phyloP scores from a whole-genome alignment of 1,139 yeast genomes.

The Candida smagusa region DNA sequence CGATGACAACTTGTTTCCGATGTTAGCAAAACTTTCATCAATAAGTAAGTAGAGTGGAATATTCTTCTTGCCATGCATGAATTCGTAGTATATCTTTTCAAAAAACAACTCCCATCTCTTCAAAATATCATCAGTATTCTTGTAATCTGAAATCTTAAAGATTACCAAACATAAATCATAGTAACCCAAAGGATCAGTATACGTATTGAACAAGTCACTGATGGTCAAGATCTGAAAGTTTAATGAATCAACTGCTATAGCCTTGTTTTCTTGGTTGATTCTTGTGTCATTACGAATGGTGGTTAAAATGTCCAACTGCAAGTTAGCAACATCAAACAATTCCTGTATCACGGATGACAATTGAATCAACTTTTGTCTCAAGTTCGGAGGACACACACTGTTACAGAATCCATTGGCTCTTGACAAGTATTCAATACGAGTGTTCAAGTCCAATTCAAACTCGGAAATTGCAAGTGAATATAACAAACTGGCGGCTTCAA shows the following conservation, averaged over 20 bases:
- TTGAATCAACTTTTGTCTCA: conserved; percentile 73
- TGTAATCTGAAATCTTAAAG: conserved; percentile 78
- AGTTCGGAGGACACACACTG: conserved; percentile 74
- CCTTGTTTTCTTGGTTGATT: conserved; percentile 44
- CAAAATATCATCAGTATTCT: conserved; percentile 68
- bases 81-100: conserved; percentile 41
- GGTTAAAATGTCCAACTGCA: conserved; percentile 77
- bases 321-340: conserved; percentile 79
- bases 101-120: conserved; percentile 70
- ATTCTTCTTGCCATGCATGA: conserved; percentile 22
- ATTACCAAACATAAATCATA: conserved; percentile 76
- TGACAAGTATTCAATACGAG: conserved; percentile 83
- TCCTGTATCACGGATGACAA: conserved; percentile 72
- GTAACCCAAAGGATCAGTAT: conserved; percentile 85
- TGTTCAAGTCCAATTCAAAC: conserved; percentile 63
- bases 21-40: conserved; percentile 34
- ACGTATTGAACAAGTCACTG: conserved; percentile 79
- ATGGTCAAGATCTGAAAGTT: conserved; percentile 66
- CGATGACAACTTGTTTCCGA: conserved; percentile 44
- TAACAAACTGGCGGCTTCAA: conserved; percentile 79
- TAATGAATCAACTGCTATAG: conserved; percentile 51
- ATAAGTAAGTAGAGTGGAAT: conserved; percentile 41
- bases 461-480: conserved; percentile 72
- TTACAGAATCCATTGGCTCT: conserved; percentile 93
- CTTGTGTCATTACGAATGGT: conserved; percentile 59